These are phyloP conservation scores for Salvia sclarea DNA, from an alignment of 305 asterid genomes.

Conservation along the genomic window DNA sequence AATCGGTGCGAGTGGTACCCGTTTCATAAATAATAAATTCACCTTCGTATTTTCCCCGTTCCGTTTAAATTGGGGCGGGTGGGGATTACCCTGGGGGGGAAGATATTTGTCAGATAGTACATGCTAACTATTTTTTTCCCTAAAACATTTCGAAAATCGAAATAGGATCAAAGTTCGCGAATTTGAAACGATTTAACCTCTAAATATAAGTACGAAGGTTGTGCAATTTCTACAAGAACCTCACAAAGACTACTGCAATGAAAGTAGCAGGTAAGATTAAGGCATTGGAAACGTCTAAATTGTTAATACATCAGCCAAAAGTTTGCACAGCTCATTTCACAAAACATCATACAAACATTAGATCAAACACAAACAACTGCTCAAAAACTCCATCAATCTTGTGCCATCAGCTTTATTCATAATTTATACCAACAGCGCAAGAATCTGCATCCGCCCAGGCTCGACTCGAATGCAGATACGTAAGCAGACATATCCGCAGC, in stretches of 20 bases:
- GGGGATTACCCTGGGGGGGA: too few species aligned
- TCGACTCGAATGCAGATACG: not conserved
- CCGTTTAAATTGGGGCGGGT: too few species aligned
- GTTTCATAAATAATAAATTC: too few species aligned
- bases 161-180: too few species aligned
- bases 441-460: constrained; percentile 9
- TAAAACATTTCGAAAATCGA: too few species aligned
- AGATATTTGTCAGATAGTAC: too few species aligned
- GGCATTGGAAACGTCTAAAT: not conserved
- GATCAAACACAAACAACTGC: constrained; percentile 23
- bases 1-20: too few species aligned
- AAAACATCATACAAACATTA: not conserved
- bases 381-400: constrained; percentile 19
- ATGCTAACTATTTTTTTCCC: too few species aligned
- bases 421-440: constrained; percentile 21
- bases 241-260: not conserved
- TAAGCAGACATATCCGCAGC: not conserved
- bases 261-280: not conserved
- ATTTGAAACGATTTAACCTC: not conserved
- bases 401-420: constrained; percentile 19
- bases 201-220: not conserved
- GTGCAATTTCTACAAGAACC: not conserved
- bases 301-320: constrained; percentile 1
- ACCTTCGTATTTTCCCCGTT: too few species aligned
- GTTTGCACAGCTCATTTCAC: constrained; percentile 10